Evolutionary conservation across 768 basidiomycete species (phyloP).

Genomic region (Tricholoma sp.): DNA sequence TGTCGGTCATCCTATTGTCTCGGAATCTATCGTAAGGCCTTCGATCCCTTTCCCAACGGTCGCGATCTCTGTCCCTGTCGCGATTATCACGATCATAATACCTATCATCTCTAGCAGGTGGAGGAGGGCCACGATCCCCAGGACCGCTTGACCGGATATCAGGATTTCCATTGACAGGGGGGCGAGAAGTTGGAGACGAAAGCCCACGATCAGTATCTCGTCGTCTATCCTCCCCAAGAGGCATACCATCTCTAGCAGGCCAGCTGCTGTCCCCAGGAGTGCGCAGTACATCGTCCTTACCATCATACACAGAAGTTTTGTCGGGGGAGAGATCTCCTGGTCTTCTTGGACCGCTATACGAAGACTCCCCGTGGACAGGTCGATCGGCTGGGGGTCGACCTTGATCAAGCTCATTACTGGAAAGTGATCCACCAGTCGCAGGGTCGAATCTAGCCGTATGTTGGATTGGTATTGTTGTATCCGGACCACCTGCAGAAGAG

Average conservation of each 20-base stretch:
- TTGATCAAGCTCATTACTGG: slow-evolving; percentile 9
- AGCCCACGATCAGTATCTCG: slow-evolving; percentile 20
- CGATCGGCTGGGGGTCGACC: slow-evolving; percentile 14
- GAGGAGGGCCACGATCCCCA: slow-evolving; percentile 13
- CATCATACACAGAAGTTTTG: slow-evolving; percentile 17
- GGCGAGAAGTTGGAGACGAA: slow-evolving; percentile 10
- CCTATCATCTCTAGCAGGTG: slow-evolving; percentile 24
- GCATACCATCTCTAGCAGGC: slow-evolving; percentile 21
- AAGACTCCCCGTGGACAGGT: slow-evolving; percentile 24
- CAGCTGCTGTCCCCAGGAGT: slow-evolving; percentile 19
- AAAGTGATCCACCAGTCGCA: slow-evolving; percentile 4
- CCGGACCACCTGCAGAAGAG: slow-evolving; percentile 8
- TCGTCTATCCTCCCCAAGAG: slow-evolving; percentile 24
- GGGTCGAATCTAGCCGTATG: slow-evolving; percentile 11
- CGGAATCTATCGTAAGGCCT: slow-evolving; percentile 25
- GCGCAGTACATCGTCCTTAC: slow-evolving; percentile 22
- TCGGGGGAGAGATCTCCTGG: slow-evolving; percentile 17
- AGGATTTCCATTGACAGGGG: slow-evolving; percentile 8
- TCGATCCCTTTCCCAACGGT: slow-evolving; percentile 29
- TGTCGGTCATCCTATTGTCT: slow-evolving; percentile 19
- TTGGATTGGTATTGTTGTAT: slow-evolving; percentile 5
- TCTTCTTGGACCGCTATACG: slow-evolving; percentile 15
- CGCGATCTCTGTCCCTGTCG: slow-evolving; percentile 32
- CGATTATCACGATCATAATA: slow-evolving; percentile 30
- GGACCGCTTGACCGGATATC: slow-evolving; percentile 12